phyloP scores from a whole-genome alignment of 345 rosid genomes.

The Populus simonii region DNA sequence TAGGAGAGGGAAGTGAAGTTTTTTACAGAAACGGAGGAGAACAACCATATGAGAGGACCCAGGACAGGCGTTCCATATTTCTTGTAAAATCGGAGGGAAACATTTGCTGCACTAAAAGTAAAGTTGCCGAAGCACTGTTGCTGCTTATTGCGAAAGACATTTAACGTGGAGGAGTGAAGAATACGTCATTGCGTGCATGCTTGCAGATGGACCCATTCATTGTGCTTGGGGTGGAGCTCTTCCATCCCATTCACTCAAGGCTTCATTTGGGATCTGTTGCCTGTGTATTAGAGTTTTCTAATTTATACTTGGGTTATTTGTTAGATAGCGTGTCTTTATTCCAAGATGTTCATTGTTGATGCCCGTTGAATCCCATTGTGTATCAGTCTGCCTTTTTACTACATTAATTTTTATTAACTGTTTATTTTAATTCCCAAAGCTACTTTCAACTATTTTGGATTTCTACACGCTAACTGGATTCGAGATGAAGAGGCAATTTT shows the following conservation, averaged over 20 bases:
- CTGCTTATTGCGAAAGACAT: constrained; percentile 6
- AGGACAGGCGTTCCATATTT: constrained; percentile 97
- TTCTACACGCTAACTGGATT: not conserved
- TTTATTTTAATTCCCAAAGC: not conserved
- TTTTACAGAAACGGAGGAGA: constrained; percentile 98
- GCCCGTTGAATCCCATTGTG: not conserved
- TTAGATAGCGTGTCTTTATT: constrained; percentile 6
- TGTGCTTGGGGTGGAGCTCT: constrained; percentile 17
- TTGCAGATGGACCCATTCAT: constrained; percentile 22
- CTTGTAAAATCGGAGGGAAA: constrained; percentile 43
- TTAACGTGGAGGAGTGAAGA: constrained; percentile 9
- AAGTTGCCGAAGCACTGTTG: constrained; percentile 18
- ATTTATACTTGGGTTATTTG: constrained; percentile 9
- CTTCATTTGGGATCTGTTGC: constrained; percentile 21
- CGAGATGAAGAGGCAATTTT: too few relatives aligned
- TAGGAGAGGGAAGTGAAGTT: constrained; percentile 98
- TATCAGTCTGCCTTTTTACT: not conserved
- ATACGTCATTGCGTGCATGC: constrained; percentile 7
- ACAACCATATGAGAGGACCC: constrained; percentile 99
- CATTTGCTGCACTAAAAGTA: constrained; percentile 20
- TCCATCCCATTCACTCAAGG: constrained; percentile 12
- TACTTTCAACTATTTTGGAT: not conserved
- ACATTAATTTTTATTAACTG: not conserved
- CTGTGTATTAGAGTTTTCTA: constrained; percentile 22
- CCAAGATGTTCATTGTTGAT: not conserved